These are phyloP conservation scores for Erodium moschatum DNA, from an alignment of 441 rosid genomes.

Conservation along the genomic window DNA sequence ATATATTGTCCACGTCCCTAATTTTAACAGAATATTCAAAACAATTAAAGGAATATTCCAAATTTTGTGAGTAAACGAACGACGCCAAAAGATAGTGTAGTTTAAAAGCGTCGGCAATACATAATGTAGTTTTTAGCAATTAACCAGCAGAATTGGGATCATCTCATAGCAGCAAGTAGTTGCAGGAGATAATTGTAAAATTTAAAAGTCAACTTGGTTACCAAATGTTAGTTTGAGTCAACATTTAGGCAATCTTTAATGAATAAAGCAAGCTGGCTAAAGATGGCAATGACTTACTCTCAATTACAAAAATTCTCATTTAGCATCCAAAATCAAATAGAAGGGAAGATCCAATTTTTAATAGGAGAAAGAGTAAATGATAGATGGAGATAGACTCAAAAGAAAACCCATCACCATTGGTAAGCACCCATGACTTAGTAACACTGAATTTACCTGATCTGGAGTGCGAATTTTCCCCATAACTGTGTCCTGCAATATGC, in stretches of 20 bases:
- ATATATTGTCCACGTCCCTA: too few species aligned
- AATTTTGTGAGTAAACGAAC: too few species aligned
- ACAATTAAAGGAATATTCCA: too few species aligned
- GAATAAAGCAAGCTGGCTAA: background rate
- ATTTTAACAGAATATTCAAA: too few species aligned
- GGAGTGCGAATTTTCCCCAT: conserved; percentile 77
- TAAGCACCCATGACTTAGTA: background rate
- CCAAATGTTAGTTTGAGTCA: background rate
- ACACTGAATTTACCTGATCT: conserved; percentile 49
- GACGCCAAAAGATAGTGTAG: too few species aligned
- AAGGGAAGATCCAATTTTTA: too few species aligned
- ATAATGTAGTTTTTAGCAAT: too few species aligned
- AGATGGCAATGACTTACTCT: too few species aligned
- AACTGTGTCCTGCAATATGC: conserved; percentile 91
- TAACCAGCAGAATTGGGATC: background rate
- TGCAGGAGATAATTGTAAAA: background rate
- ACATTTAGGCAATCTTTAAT: background rate
- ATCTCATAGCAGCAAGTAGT: background rate
- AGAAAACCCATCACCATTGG: conserved; percentile 2
- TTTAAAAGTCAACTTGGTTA: background rate
- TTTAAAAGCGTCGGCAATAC: too few species aligned
- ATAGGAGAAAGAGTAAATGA: background rate
- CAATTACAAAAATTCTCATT: too few species aligned
- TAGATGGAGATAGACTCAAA: conserved; percentile 4
- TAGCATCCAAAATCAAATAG: too few species aligned